Evolutionary conservation across 176 grass and related monocot genomes (phyloP).

Genomic region (Cymbopogon citratus): DNA sequence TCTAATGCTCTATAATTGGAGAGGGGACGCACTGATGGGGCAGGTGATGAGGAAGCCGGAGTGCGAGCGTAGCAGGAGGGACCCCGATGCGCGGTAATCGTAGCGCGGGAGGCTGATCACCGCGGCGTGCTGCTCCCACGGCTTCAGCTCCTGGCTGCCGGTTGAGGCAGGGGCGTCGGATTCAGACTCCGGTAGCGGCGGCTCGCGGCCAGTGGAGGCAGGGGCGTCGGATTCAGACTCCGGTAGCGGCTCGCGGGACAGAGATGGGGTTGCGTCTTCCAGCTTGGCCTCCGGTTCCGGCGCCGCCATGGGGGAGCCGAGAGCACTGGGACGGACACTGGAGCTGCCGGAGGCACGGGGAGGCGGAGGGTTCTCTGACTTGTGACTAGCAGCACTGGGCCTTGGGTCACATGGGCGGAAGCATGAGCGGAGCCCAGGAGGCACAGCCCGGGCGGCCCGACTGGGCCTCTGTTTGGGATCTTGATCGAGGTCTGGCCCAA

Average conservation of each 20-base stretch:
- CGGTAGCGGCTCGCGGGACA: not conserved
- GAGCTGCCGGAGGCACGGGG: not conserved
- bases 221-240: not conserved
- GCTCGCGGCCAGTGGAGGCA: constrained; percentile 5
- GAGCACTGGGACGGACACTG: not conserved
- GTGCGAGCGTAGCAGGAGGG: constrained; percentile 59
- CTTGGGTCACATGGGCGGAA: too few relatives aligned
- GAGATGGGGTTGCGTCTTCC: not conserved
- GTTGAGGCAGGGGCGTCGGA: not conserved
- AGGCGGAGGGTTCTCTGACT: not conserved
- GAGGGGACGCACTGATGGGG: constrained; percentile 69
- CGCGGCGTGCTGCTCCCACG: constrained; percentile 83
- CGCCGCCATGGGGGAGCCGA: constrained; percentile 30
- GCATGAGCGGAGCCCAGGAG: too few relatives aligned
- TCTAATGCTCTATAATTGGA: not conserved
- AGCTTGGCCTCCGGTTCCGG: constrained; percentile 12
- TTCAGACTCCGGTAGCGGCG: constrained; percentile 3
- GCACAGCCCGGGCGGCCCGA: too few relatives aligned
- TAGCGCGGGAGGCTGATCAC: constrained; percentile 91
- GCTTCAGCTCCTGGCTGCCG: constrained; percentile 34
- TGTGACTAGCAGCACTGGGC: not conserved
- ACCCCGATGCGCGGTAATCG: constrained; percentile 74
- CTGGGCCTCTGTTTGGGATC: too few relatives aligned
- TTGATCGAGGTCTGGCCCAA: too few relatives aligned
- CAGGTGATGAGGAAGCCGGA: constrained; percentile 99